Conservation (phyloP, 176 grass and related monocot genomes). For the Zoysia japonica region DNA sequence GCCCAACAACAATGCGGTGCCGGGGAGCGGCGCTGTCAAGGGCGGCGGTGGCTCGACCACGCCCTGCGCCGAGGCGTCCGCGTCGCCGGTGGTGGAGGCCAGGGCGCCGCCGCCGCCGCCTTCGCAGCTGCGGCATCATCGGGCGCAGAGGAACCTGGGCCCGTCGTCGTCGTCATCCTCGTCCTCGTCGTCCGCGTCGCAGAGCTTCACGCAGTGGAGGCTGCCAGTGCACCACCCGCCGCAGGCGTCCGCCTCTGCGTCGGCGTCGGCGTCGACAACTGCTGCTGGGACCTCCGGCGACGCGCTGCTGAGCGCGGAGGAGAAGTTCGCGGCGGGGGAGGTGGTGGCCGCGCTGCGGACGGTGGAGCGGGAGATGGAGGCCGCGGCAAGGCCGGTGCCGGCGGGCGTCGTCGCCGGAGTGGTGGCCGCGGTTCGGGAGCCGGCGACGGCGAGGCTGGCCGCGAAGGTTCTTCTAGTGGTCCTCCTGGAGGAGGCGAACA, state of each 20-base stretch:
- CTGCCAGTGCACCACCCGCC: constrained; percentile 73
- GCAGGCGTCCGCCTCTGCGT: constrained; percentile 31
- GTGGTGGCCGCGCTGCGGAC: constrained; percentile 46
- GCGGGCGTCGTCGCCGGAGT: constrained; percentile 50
- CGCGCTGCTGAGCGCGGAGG: constrained; percentile 36
- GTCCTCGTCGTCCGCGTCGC: constrained; percentile 69
- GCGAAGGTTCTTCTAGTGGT: constrained; percentile 68
- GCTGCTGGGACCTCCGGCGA: not conserved
- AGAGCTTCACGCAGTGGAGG: constrained; percentile 88
- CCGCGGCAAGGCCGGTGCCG: constrained; percentile 33
- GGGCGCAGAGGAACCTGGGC: constrained; percentile 18
- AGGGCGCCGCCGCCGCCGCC: not conserved
- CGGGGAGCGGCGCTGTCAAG: not conserved
- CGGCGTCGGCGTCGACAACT: not conserved
- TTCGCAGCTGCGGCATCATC: constrained; percentile 1
- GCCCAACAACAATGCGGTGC: constrained; percentile 36
- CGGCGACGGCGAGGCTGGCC: constrained; percentile 54
- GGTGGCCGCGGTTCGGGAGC: constrained; percentile 58
- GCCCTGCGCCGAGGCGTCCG: constrained; percentile 26
- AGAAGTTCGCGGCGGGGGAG: constrained; percentile 65
- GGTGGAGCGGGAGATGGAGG: constrained; percentile 57
- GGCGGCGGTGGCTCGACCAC: not conserved
- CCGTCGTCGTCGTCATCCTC: constrained; percentile 61
- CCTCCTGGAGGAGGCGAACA: constrained; percentile 57
- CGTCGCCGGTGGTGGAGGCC: constrained; percentile 34